Evolutionary conservation across 2,329 filamentous ascomycete genomes (phyloP), one percentile per base, ranked within the genome.

Genomic region (Aspergillus sp.): DNA sequence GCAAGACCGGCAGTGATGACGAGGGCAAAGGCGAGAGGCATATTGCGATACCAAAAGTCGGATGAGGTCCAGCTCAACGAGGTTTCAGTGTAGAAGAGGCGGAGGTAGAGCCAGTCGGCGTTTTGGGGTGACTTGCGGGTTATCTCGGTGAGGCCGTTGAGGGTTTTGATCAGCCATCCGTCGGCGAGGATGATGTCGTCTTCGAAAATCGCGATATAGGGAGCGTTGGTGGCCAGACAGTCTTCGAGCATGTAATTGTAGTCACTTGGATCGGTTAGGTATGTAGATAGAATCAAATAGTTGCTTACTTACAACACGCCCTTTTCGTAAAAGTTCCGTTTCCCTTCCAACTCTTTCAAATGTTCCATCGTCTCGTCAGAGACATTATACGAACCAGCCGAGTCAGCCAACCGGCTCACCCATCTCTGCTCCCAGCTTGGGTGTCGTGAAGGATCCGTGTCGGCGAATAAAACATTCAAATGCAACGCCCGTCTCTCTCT

Each of bases 141-240:
- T 8, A 60, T 44, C 5, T 49, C 39, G 7, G 37, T 28, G 0
- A 61, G 47, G 7, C 44, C 49, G 10, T 55, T 53, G 5, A 63
- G 42, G 1, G 62, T 62, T 37, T 60, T 61, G 6, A 54, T 43
- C 31, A 66, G 39, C 65, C 65, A 68, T 11, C 64, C 64, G n/a
- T 64, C 58, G 2, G 63, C 62, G 12, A 66, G 49, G 26, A 67
- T 58, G 32, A 67, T 60, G 35, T 68, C 63, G 48, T 68, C 65
- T 45, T 68, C 65, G 43, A 67, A 62, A 5, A 68, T 57, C 9
- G 53, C 52, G 12, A 61, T 66, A 40, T 65, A 68, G 3, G 59
- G 57, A 1, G 62, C 57, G 5, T 51, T 52, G 4, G 55, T 59
- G 6, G 52, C 27, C 12, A 61, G 51, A 44, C 64, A 68, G 29